Evolutionary conservation across 768 basidiomycete species (phyloP), one percentile per base, ranked within the genome.

Genomic region (Tulasnella sp.): DNA sequence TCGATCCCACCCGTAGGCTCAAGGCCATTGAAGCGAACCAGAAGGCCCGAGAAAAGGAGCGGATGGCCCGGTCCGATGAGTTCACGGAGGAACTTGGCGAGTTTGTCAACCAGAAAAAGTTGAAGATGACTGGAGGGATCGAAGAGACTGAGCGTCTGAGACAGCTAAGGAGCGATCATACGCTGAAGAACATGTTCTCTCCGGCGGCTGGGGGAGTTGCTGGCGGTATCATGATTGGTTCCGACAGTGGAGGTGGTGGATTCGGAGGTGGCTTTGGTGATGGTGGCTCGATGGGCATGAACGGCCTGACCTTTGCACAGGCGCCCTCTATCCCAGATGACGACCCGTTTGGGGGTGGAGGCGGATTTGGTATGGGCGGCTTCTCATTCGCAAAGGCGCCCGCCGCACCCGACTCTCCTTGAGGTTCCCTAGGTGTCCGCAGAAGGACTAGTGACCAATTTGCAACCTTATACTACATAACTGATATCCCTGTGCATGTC

Each of bases 101-200:
- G 3, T 97, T 98, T 71, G 92, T 99, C 53, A 78, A 74, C 3
- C 81, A 83, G 62, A 87, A 87, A 76, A 92, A 86, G 73, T 72
- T 99, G 69, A 89, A 82, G 76, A 85, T 92, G 87, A 99, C 93
- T 17, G 94, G 93, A 25, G 93, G 92, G 12, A 86, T 90, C 22
- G 90, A 93, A 70, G 91, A 94, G 73, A 79, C 75, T 22, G 94
- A 99, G 73, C 77, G 94, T 59, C 78, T 93, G 65, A 75, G 93
- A 65, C 86, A 92, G 75, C 81, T 81, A 68, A 76, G 82, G 70
- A 90, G 87, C 67, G 92, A 92, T 54, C 70, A 81, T 73, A 83
- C 89, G 21, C 72, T 98, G 64, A 92, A 85, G 74, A 87, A 87
- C 29, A 94, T 97, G 89, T 92, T 92, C 68, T 52, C 58, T 8